A percentile compares a stretch with the other conserved stretches of the same genome.
Evolutionary conservation across 148 eudicot species (phyloP).

Genomic region (Vaccinium vitisidaea): DNA sequence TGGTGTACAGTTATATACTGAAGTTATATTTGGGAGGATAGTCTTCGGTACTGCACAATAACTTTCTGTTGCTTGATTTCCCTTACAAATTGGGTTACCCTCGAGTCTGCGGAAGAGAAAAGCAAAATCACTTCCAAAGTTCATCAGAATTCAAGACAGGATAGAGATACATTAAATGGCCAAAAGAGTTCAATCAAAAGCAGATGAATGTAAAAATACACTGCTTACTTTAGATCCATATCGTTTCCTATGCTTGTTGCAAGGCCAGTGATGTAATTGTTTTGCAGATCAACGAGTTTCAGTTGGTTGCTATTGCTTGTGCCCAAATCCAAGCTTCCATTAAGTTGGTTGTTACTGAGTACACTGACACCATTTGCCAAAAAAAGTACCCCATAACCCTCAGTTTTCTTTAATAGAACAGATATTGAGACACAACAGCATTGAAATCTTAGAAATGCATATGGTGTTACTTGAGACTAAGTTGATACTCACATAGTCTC

Average conservation of each 20-base stretch:
- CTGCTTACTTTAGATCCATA: conserved; percentile 37
- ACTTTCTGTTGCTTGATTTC: not conserved
- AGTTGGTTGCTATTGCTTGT: conserved; percentile 27
- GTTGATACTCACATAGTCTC: not conserved
- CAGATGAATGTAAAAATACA: not conserved
- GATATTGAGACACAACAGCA: not conserved
- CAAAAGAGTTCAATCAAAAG: not conserved
- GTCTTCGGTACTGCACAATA: conserved; percentile 40
- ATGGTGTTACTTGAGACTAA: not conserved
- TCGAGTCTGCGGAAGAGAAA: conserved; percentile 48
- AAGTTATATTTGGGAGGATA: conserved; percentile 20
- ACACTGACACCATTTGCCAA: conserved; percentile 31
- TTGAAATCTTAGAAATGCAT: not conserved
- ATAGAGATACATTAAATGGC: not conserved
- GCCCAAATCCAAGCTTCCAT: conserved; percentile 48
- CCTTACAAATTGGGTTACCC: conserved; percentile 51
- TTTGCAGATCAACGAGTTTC: conserved; percentile 50
- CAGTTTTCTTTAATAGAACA: not conserved
- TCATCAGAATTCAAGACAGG: not conserved
- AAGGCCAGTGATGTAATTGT: conserved; percentile 40
- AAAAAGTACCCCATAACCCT: not conserved
- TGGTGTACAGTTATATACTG: not conserved
- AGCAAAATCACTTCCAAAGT: not conserved
- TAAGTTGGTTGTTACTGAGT: conserved; percentile 51
- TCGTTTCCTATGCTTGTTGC: conserved; percentile 11